These are phyloP conservation scores for Moricandia moricandioides DNA, from an alignment of 345 rosid genomes.

Conservation along the genomic window DNA sequence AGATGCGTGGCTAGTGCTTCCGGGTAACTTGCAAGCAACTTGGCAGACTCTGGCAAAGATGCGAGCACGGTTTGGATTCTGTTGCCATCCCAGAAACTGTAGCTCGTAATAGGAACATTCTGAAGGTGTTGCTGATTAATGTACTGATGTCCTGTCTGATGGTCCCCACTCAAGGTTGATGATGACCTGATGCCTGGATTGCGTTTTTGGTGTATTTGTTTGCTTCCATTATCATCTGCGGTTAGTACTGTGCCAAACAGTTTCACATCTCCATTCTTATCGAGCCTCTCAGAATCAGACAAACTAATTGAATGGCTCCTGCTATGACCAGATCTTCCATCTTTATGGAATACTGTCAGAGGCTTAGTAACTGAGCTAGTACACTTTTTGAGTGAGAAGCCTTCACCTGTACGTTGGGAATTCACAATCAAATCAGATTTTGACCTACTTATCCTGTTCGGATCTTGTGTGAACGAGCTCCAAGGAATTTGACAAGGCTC, in stretches of 20 bases:
- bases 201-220: constrained; percentile 13
- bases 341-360: constrained; percentile 24
- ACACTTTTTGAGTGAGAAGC: constrained; percentile 57
- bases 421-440: constrained; percentile 41
- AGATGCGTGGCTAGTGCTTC: constrained; percentile 50
- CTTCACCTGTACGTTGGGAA: constrained; percentile 44
- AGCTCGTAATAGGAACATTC: constrained; percentile 60
- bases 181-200: constrained; percentile 40
- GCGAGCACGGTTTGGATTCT: constrained; percentile 68
- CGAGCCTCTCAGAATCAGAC: constrained; percentile 47
- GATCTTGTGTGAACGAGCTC: constrained; percentile 46
- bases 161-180: constrained; percentile 43
- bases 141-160: constrained; percentile 45
- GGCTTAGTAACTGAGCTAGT: constrained; percentile 43
- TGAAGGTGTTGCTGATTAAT: constrained; percentile 47
- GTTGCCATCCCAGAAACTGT: constrained; percentile 84
- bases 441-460: constrained; percentile 43
- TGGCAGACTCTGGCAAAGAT: constrained; percentile 67
- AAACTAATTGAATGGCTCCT: constrained; percentile 42
- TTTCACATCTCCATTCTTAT: constrained; percentile 68
- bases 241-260: constrained; percentile 80
- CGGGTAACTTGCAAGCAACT: constrained; percentile 68
- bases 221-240: constrained; percentile 38
- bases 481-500: constrained; percentile 42
- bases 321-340: constrained; percentile 37